Conservation (phyloP, 2,329 filamentous ascomycete genomes). For the Scytalidium lignicola region DNA sequence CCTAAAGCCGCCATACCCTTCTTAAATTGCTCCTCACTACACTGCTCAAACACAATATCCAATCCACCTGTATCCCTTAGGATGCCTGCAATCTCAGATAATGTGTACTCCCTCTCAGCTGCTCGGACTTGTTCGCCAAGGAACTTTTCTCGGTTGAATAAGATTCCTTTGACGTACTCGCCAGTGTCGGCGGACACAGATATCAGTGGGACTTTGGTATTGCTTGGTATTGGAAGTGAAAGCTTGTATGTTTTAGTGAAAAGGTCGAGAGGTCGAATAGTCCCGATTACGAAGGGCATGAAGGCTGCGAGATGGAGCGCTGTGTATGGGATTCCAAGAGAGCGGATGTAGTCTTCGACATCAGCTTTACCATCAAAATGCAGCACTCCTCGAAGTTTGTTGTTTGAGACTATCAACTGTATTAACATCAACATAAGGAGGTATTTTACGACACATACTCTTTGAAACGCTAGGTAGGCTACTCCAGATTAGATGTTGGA, state of each 20-base stretch:
- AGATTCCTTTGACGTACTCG: conserved; percentile 15
- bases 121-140: conserved; percentile 35
- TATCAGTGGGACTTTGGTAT: conserved; percentile 22
- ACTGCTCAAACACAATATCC: conserved; percentile 18
- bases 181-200: conserved; percentile 24
- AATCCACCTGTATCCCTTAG: conserved; percentile 31
- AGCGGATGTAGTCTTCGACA: conserved; percentile 29
- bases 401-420: conserved; percentile 26
- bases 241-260: conserved; percentile 13
- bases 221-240: conserved; percentile 5
- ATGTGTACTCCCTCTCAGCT: conserved; percentile 32
- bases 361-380: conserved; percentile 27
- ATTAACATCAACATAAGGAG: not conserved
- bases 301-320: conserved; percentile 42
- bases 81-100: conserved; percentile 29
- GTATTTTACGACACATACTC: conserved; percentile 19
- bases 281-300: conserved; percentile 22
- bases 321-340: conserved; percentile 35
- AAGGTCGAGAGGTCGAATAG: not conserved
- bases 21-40: conserved; percentile 3
- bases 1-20: no score
- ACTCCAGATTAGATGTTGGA: conserved; percentile 39
- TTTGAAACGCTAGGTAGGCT: conserved; percentile 34
- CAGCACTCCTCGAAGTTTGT: conserved; percentile 31
- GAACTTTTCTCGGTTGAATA: conserved; percentile 21